phyloP scores from a whole-genome alignment of 1,284 basidiomycete species.

The Xerocomus nothofagi region DNA sequence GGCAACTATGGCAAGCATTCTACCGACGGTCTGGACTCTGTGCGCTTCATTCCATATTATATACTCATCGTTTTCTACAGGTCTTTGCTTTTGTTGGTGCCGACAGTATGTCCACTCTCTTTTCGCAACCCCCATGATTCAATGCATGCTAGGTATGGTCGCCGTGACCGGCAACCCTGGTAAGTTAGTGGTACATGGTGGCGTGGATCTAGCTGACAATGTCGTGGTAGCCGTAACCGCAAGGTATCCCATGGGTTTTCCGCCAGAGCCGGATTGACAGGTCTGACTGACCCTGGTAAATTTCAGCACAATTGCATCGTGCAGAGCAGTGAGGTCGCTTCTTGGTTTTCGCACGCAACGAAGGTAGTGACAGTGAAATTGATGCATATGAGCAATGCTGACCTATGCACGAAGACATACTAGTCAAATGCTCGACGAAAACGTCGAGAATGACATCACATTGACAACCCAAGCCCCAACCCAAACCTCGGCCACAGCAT shows the following conservation, averaged over 20 bases:
- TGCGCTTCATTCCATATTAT: not conserved
- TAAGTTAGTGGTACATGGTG: conserved; percentile 2
- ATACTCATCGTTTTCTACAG: conserved; percentile 3
- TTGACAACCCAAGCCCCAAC: conserved; percentile 3
- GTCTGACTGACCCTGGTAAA: not conserved
- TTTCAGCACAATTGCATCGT: conserved; percentile 17
- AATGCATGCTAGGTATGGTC: conserved; percentile 7
- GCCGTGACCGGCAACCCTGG: conserved; percentile 12
- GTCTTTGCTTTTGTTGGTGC: conserved; percentile 9
- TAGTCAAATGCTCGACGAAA: not conserved
- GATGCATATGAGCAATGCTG: too few relatives aligned
- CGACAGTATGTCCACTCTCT: conserved; percentile 1
- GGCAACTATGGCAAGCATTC: conserved; percentile 6
- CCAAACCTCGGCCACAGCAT: not conserved
- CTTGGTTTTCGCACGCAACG: not conserved
- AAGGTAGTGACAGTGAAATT: conserved; percentile 4
- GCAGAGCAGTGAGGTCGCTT: conserved; percentile 20
- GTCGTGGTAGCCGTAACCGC: conserved; percentile 8
- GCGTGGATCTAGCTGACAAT: not conserved
- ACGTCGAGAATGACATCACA: not conserved
- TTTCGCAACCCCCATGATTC: not conserved
- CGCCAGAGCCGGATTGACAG: not conserved
- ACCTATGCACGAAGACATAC: not conserved
- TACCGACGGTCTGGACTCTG: conserved; percentile 16
- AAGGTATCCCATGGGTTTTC: conserved; percentile 6